These are phyloP conservation scores for Cryptococcus neoformans DNA, from an alignment of 1,284 basidiomycete genomes.

Conservation along the genomic window DNA sequence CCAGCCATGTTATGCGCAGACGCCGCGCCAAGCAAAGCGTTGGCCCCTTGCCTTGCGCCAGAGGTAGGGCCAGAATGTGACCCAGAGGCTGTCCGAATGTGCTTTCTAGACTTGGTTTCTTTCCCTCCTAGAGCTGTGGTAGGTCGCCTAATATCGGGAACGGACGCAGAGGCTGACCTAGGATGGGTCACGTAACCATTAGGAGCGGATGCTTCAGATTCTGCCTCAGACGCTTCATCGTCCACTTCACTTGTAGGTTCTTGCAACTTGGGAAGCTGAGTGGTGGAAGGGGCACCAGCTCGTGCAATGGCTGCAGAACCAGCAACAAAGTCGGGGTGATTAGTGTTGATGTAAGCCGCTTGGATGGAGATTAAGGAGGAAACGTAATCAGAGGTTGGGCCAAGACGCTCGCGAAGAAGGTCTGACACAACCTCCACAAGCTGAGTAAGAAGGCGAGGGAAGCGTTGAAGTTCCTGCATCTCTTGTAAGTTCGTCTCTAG, in stretches of 20 bases:
- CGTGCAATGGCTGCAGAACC: constrained; percentile 49
- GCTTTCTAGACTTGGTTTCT: constrained; percentile 11
- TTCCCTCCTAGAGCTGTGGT: constrained; percentile 6
- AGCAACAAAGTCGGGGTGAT: constrained; percentile 50
- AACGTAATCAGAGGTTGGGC: constrained; percentile 94
- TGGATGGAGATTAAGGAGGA: constrained; percentile 96
- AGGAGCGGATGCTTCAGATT: constrained; percentile 40
- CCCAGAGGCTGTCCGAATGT: constrained; percentile 28
- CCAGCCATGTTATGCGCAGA: constrained; percentile 52
- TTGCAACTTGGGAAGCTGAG: constrained; percentile 13
- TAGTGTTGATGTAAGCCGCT: constrained; percentile 97
- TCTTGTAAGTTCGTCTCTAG: background rate
- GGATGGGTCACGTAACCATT: constrained; percentile 51
- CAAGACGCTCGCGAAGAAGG: constrained; percentile 87
- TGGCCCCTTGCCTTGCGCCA: constrained; percentile 11
- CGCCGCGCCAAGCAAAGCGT: constrained; percentile 23
- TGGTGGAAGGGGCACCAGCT: constrained; percentile 30
- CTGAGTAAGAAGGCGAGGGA: constrained; percentile 89
- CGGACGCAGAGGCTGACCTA: constrained; percentile 73
- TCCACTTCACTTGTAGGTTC: constrained; percentile 25
- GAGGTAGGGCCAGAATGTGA: constrained; percentile 1
- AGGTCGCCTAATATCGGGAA: constrained; percentile 62
- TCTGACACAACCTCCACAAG: constrained; percentile 98
- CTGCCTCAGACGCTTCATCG: constrained; percentile 41
- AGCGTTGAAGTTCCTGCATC: constrained; percentile 89